Percentiles rank a stretch among this genome's conserved stretches.
Evolutionary conservation across 805 yeast species (phyloP).

Genomic region (Wickerhamiella sergipiensis): DNA sequence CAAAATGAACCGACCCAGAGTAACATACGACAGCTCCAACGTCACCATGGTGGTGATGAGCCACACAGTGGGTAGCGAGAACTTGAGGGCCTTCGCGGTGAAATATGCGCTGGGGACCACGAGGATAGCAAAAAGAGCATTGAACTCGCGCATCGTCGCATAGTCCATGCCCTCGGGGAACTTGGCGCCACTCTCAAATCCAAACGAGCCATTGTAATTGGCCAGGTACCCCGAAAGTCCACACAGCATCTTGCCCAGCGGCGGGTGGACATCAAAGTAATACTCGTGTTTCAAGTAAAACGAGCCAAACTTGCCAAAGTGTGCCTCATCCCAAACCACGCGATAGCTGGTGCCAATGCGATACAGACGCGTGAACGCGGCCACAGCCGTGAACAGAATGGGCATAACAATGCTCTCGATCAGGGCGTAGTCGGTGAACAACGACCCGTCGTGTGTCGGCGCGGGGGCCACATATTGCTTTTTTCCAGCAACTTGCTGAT

Average conservation of each 20-base stretch:
- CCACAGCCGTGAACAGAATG: slow-evolving; percentile 46
- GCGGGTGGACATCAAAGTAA: slow-evolving; percentile 96
- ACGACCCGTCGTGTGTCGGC: slow-evolving; percentile 14
- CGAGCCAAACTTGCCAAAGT: slow-evolving; percentile 36
- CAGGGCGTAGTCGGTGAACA: slow-evolving; percentile 15
- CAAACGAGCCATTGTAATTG: slow-evolving; percentile 86
- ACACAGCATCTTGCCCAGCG: slow-evolving; percentile 85
- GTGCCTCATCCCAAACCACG: slow-evolving; percentile 50
- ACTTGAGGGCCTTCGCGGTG: slow-evolving; percentile 76
- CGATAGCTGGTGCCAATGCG: slow-evolving; percentile 53
- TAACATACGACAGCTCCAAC: slow-evolving; percentile 70
- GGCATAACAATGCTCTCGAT: slow-evolving; percentile 30
- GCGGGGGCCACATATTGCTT: neutral
- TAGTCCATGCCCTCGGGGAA: slow-evolving; percentile 68
- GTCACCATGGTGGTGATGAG: slow-evolving; percentile 52
- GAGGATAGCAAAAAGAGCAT: slow-evolving; percentile 59
- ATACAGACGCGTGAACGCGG: slow-evolving; percentile 66
- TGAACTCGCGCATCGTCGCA: slow-evolving; percentile 74
- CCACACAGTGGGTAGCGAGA: slow-evolving; percentile 49
- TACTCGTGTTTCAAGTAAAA: slow-evolving; percentile 74
- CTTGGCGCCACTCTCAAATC: slow-evolving; percentile 76
- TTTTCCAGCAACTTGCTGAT: neutral
- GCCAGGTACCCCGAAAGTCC: slow-evolving; percentile 80
- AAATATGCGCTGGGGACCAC: slow-evolving; percentile 74
- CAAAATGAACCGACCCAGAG: slow-evolving; percentile 77